Evolutionary conservation across 2,329 filamentous ascomycete species (phyloP).

Genomic region (Calcarisporium arbuscula): DNA sequence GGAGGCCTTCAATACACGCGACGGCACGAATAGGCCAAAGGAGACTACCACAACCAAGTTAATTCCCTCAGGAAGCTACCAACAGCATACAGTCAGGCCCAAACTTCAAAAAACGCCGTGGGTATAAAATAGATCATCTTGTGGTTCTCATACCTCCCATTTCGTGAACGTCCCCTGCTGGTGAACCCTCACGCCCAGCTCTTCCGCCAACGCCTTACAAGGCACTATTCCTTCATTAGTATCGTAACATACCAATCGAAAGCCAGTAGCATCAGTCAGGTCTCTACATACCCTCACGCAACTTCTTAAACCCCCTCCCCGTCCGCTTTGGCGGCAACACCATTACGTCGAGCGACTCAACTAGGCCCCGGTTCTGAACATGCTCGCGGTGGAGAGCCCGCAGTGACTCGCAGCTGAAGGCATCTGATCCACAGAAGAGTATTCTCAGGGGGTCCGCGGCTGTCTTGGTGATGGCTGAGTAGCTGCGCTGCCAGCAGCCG

Average conservation of each 20-base stretch:
- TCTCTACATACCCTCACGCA: slow-evolving; percentile 54
- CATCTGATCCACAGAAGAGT: slow-evolving; percentile 90
- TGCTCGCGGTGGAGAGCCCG: slow-evolving; percentile 60
- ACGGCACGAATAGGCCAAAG: slow-evolving; percentile 84
- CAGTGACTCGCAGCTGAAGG: slow-evolving; percentile 78
- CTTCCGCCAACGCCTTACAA: slow-evolving; percentile 58
- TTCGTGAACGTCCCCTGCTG: slow-evolving; percentile 74
- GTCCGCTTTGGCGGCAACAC: slow-evolving; percentile 72
- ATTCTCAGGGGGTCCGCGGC: slow-evolving; percentile 63
- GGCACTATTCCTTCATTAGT: slow-evolving; percentile 60
- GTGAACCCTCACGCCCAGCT: slow-evolving; percentile 62
- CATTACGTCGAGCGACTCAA: slow-evolving; percentile 79
- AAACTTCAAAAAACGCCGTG: too few relatives aligned
- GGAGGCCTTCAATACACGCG: slow-evolving; percentile 60
- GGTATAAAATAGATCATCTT: too few relatives aligned
- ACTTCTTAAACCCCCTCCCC: slow-evolving; percentile 64
- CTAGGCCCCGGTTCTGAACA: slow-evolving; percentile 40
- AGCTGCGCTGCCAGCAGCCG: too few relatives aligned
- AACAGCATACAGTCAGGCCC: slow-evolving; percentile 6
- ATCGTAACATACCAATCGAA: too few relatives aligned
- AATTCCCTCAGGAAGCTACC: slow-evolving; percentile 50
- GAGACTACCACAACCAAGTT: slow-evolving; percentile 90
- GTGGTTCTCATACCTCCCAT: slow-evolving; percentile 57
- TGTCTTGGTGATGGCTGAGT: slow-evolving; percentile 5
- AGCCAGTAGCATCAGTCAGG: too few relatives aligned